These are phyloP conservation scores for Mycena venus DNA, from an alignment of 768 basidiomycete genomes.

Conservation along the genomic window DNA sequence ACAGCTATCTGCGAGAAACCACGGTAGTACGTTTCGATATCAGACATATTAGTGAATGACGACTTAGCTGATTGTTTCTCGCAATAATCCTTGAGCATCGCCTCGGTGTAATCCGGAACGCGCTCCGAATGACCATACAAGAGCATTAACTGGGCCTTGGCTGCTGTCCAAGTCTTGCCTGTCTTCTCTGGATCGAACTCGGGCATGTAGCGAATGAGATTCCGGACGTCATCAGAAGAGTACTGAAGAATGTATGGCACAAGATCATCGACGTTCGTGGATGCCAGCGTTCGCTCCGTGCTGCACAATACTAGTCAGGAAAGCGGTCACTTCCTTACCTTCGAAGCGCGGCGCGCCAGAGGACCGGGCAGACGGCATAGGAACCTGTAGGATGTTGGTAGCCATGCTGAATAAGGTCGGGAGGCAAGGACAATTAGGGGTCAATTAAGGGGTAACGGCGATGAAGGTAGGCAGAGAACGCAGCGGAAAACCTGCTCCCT, in stretches of 20 bases:
- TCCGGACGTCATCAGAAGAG: not conserved
- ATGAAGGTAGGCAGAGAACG: not conserved
- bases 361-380: conserved; percentile 18
- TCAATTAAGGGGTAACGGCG: not conserved
- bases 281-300: conserved; percentile 27
- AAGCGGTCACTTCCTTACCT: conserved; percentile 4
- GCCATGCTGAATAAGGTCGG: not conserved
- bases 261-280: not conserved
- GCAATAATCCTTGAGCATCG: not conserved
- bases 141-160: not conserved
- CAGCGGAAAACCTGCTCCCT: conserved; percentile 12
- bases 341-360: conserved; percentile 6
- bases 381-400: not conserved
- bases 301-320: not conserved
- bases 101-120: conserved; percentile 1
- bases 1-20: not conserved
- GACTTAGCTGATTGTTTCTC: not conserved
- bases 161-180: not conserved
- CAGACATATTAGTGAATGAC: not conserved
- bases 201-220: not conserved
- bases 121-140: not conserved
- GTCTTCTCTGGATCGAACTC: conserved; percentile 1
- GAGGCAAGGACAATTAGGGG: not conserved
- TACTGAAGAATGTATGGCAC: conserved; percentile 17
- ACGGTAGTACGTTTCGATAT: not conserved